Base-by-base conservation (phyloP, 805 yeast genomes). In the Maudiozyma turicensis region DNA sequence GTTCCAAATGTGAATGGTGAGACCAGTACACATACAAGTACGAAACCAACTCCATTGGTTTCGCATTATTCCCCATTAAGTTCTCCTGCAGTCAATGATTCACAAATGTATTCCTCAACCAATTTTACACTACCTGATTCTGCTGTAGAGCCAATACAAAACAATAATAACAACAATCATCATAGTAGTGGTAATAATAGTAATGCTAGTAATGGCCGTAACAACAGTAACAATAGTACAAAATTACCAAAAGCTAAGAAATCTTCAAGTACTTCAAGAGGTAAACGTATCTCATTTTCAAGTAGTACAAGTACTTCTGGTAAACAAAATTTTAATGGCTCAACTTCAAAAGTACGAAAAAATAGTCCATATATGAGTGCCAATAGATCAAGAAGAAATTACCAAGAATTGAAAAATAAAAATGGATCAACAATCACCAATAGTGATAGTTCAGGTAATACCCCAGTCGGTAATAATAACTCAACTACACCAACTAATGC, bases 41-140 rank as follows among this genome's bases (percentile, higher is more conserved):
- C 44, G 2, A 30, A 9, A 11, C 30, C 39, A 6, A 46, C 48
- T 3, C 45, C 48, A 28, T 45, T 33, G 37, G 32, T 47, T 5
- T 34, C 45, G 7, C 44, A 46, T 39, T 55, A 52, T 40, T 56
- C 59, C 29, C 80, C 89, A 0, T 69, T 83, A 56, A 79, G 88
- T 3, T 81, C 86, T 0, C 89, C 89, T 0, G 51, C 53, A 7
- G 28, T 40, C 3, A 32, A 32, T 26, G 28, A 44, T 15, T 28
- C 40, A 13, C 44, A 42, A 32, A 9, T 14, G 11, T 42, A 42
- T 42, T 42, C 44, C 6, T 35, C 45, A 26, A 28, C 47, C 57
- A 55, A 42, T 39, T 56, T 54, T 52, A 58, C 45, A 30, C 44
- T 50, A 43, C 60, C 60, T 8, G 48, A 46, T 7, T 49, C 52